A percentile compares a stretch with the other conserved stretches of the same genome.
These are phyloP conservation scores for Aspergillus carbonarius DNA, from an alignment of 2,329 filamentous ascomycete species.

Conservation along the genomic window DNA sequence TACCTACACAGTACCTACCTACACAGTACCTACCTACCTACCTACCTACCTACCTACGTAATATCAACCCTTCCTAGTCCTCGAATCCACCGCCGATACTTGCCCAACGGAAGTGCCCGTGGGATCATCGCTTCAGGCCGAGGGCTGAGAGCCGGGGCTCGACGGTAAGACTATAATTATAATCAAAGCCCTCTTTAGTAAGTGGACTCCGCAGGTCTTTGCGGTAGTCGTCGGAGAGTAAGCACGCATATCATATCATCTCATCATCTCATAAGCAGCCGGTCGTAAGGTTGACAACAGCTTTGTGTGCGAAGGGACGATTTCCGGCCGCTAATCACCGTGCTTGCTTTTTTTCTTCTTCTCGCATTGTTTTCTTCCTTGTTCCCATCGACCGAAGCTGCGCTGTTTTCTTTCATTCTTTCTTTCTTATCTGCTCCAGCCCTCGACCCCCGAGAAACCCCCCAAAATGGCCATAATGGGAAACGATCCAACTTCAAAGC, in stretches of 20 bases:
- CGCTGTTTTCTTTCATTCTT: not conserved
- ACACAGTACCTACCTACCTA: too few species aligned
- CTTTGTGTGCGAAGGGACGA: not conserved
- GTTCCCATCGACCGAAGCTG: not conserved
- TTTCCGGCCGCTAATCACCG: not conserved
- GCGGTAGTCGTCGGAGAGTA: not conserved
- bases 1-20: too few species aligned
- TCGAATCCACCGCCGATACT: conserved; percentile 16
- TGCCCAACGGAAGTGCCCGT: conserved; percentile 12
- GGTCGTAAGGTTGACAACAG: not conserved
- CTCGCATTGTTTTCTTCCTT: not conserved
- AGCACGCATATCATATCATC: not conserved
- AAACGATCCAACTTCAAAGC: not conserved
- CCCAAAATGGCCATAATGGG: not conserved
- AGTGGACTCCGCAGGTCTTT: not conserved
- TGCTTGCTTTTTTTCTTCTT: not conserved
- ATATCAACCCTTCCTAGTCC: not conserved
- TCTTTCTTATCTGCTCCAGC: not conserved
- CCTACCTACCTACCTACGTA: too few species aligned
- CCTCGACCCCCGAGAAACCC: not conserved
- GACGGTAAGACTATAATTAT: not conserved
- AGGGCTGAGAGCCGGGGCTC: not conserved
- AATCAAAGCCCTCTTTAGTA: not conserved
- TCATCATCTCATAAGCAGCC: not conserved
- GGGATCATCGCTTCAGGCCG: conserved; percentile 12